Percentiles rank a stretch among this genome's conserved stretches.
These are phyloP conservation scores for Trichoderma harzianum DNA, from an alignment of 2,329 filamentous ascomycete genomes.

Conservation along the genomic window DNA sequence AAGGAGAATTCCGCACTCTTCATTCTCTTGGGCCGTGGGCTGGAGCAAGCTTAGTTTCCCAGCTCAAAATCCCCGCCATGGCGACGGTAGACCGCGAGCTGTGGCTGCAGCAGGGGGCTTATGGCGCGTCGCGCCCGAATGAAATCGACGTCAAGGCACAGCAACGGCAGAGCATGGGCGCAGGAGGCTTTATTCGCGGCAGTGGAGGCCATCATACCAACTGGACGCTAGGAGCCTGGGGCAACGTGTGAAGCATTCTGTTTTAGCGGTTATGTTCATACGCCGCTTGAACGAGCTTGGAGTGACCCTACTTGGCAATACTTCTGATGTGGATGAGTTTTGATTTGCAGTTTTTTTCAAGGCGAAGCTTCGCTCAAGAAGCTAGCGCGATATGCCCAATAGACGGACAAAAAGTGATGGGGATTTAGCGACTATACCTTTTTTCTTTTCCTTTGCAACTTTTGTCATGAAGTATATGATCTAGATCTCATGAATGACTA, in stretches of 20 bases:
- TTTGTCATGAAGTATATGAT: neutral
- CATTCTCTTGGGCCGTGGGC: conserved; percentile 72
- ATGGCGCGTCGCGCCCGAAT: conserved; percentile 56
- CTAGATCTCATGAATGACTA: neutral
- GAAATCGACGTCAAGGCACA: conserved; percentile 58
- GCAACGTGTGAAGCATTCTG: conserved; percentile 39
- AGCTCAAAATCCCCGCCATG: conserved; percentile 65
- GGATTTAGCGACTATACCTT: neutral
- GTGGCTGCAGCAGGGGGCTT: conserved; percentile 65
- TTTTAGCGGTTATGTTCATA: neutral
- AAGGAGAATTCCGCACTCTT: conserved; percentile 61
- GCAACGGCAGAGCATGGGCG: conserved; percentile 63
- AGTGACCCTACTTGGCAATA: neutral
- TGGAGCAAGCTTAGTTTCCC: conserved; percentile 67
- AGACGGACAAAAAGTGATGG: neutral
- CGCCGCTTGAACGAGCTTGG: neutral
- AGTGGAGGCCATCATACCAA: conserved; percentile 41
- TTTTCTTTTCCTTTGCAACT: neutral
- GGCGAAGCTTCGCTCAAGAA: neutral
- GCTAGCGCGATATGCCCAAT: neutral
- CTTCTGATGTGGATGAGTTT: neutral
- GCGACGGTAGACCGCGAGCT: conserved; percentile 68
- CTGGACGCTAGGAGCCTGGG: conserved; percentile 65
- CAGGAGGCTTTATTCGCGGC: conserved; percentile 45
- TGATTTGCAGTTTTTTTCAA: neutral